phyloP scores from a whole-genome alignment of 495 filamentous ascomycete species.

The Penicillium lagena region DNA sequence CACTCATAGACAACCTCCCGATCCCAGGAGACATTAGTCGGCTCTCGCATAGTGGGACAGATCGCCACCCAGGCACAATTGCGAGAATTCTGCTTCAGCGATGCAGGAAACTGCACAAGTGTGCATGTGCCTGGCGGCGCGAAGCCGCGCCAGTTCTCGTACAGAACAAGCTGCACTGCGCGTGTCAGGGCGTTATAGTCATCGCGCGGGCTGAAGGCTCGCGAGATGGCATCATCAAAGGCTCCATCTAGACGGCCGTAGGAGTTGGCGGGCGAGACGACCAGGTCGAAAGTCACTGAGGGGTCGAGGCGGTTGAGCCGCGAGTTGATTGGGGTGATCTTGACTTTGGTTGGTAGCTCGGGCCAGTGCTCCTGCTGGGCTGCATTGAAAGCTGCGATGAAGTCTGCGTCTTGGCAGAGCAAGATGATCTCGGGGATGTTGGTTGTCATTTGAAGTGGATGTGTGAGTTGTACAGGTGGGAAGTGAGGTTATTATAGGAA shows the following conservation, averaged over 20 bases:
- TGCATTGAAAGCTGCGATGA: conserved; percentile 23
- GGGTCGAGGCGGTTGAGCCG: conserved; percentile 23
- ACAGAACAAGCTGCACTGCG: conserved; percentile 32
- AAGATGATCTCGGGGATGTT: conserved; percentile 35
- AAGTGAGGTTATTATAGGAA: too few relatives aligned
- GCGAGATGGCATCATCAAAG: conserved; percentile 33
- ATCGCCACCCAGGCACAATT: conserved; percentile 38
- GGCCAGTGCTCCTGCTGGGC: conserved; percentile 16
- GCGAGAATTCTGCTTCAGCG: conserved; percentile 22
- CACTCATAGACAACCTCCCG: conserved; percentile 49
- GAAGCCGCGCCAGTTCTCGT: conserved; percentile 40
- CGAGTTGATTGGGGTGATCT: conserved; percentile 28
- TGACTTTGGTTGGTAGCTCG: conserved; percentile 9
- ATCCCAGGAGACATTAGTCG: conserved; percentile 35
- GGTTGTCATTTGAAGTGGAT: conserved; percentile 13
- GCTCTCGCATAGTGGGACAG: conserved; percentile 47
- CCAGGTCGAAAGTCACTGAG: conserved; percentile 28
- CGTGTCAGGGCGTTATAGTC: conserved; percentile 41
- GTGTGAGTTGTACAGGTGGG: too few relatives aligned
- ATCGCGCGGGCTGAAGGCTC: conserved; percentile 26
- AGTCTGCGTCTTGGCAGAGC: conserved; percentile 26
- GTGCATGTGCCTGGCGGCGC: conserved; percentile 44
- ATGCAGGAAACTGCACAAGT: conserved; percentile 31
- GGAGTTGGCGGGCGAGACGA: conserved; percentile 49
- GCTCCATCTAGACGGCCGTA: conserved; percentile 45